phyloP scores from a whole-genome alignment of 2,329 filamentous ascomycete species.

The Trematosphaeria pertusa region DNA sequence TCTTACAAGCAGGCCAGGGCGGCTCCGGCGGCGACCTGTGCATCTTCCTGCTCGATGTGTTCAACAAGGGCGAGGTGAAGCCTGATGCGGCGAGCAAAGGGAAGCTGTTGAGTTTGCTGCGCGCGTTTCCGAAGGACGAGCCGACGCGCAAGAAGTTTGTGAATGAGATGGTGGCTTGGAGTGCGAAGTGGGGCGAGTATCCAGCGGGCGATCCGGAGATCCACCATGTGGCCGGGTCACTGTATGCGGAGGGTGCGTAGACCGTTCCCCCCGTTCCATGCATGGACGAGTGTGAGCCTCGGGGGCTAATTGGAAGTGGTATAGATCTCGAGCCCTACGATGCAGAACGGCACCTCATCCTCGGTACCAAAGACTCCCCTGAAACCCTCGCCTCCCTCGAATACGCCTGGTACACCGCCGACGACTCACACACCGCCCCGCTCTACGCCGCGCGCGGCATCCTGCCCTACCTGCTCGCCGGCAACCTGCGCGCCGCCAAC shows the following conservation, averaged over 20 bases:
- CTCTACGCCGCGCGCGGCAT: conserved; percentile 86
- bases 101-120: conserved; percentile 76
- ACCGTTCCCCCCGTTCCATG: no score
- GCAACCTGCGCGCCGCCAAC: conserved; percentile 89
- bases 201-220: conserved; percentile 93
- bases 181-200: conserved; percentile 81
- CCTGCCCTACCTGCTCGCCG: conserved; percentile 87
- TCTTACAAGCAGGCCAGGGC: conserved; percentile 91
- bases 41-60: conserved; percentile 87
- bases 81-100: conserved; percentile 77
- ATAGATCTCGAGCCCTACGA: conserved; percentile 88
- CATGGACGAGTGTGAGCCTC: no score
- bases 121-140: conserved; percentile 81
- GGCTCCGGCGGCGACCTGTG: conserved; percentile 91
- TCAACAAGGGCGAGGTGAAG: conserved; percentile 82
- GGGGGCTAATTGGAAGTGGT: no score
- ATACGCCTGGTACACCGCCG: conserved; percentile 91
- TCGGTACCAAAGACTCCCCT: conserved; percentile 89
- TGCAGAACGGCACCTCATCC: conserved; percentile 85
- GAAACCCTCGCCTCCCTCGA: conserved; percentile 82
- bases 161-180: conserved; percentile 88
- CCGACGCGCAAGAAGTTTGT: conserved; percentile 94
- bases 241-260: conserved; percentile 77
- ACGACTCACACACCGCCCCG: conserved; percentile 86
- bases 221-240: conserved; percentile 85